A percentile compares a stretch with the other conserved stretches of the same genome.
Evolutionary conservation across 139 green algal genomes (phyloP).

Genomic region (Zygnema cylindricum): DNA sequence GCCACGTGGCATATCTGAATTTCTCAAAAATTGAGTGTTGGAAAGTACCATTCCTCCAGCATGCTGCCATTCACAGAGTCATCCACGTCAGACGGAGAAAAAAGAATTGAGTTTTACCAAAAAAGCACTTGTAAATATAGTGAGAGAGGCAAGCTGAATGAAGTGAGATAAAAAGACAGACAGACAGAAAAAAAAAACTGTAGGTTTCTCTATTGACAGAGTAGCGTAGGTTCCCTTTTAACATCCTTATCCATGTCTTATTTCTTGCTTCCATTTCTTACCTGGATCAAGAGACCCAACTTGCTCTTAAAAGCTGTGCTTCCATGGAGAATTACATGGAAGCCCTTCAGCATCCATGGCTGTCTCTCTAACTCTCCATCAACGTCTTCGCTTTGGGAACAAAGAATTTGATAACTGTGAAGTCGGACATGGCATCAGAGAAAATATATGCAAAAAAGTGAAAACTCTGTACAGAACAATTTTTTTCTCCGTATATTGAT

Average conservation of each 20-base stretch:
- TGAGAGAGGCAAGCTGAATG: background rate
- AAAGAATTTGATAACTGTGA: background rate
- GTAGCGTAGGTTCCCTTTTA: too few species aligned
- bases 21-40: background rate
- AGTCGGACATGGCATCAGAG: too few species aligned
- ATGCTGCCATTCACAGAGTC: background rate
- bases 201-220: too few species aligned
- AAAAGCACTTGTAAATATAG: background rate
- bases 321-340: background rate
- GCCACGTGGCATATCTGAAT: background rate
- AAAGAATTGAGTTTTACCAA: too few species aligned
- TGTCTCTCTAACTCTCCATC: background rate
- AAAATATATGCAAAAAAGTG: too few species aligned
- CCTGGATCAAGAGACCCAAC: background rate
- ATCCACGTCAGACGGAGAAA: too few species aligned
- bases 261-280: too few species aligned
- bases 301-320: background rate
- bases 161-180: background rate
- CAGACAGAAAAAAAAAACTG: too few species aligned
- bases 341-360: background rate
- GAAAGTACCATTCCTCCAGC: background rate
- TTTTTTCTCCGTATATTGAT: too few species aligned
- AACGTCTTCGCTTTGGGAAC: background rate
- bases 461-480: too few species aligned
- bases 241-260: too few species aligned